Base-by-base conservation (phyloP, 495 filamentous ascomycete species). In the Penicillium samsonianum region DNA sequence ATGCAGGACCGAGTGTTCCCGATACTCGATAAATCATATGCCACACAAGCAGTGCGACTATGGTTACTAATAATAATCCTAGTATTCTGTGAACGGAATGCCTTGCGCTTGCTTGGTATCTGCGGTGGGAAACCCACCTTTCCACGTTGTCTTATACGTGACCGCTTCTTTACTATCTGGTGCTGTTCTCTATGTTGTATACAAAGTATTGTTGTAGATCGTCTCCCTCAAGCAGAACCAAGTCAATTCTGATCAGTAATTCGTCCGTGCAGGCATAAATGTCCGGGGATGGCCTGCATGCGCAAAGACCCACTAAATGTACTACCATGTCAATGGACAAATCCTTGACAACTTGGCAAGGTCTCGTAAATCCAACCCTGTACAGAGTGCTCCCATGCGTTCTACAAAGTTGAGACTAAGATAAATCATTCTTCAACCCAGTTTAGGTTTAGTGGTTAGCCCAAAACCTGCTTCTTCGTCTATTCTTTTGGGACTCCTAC, bases 261-360 rank as follows among this genome's bases (percentile, higher is more conserved):
- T 22, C 10, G 53, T 47, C 53, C 55, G 61, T 67, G 62, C 65
- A 62, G 56, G 60, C 28, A 28, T 52, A 50, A 52, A 53, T 45
- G 55, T 58, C 49, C 46, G 55, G 48, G 38, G 58, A 28, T 38
- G 43, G 40, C 12, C 14, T 50, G 57, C 62, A 47, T 59, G 56
- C 56, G 50, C 44, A 59, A 65, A 20, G 51, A 53, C 62, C 64
- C 62, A 65, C 62, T 59, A 22, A 9, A 48, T 19, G 31, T 30
- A 52, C 22, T 35, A 26, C 41, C 53, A 47, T 38, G 31, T 55
- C 41, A 28, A 52, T 38, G 35, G 16, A 38, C 30, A 44, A 30
- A 45, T 22, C 53, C 38, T 50, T 30, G 35, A 33, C 54, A 28
- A 56, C 8, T 40, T 23, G 20, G 51, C 16, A 51, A 35, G n/a